Evolutionary conservation across 2,329 filamentous ascomycete species (phyloP), one percentile per base, ranked within the genome.

Genomic region (Mycosphaerella arachidis): DNA sequence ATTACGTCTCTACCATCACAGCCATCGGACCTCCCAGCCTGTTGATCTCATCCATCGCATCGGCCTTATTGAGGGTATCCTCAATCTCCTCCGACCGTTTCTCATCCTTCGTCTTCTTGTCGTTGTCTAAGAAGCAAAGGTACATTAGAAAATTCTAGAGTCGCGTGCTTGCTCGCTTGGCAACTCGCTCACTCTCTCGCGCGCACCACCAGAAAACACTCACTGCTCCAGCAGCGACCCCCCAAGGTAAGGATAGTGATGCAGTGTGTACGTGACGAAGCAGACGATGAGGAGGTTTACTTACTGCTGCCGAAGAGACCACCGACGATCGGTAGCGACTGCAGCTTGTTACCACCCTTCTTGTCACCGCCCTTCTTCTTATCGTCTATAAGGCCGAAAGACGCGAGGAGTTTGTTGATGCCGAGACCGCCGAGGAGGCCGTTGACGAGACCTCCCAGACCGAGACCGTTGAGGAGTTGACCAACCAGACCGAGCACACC

Each of bases 401-500:
- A 83, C 7, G 86, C 85, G 16, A 95, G 82, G 20, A 94, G 78
- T 72, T 89, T 90, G 75, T 87, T 86, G 60, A 95, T 81, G 13
- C 90, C 90, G 20, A 94, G 77, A 1, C 88, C 88, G 58, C 90
- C 89, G 1, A 96, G 82, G 3, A 96, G 79, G 53, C 87, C 86
- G 64, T 93, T 90, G 67, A 96, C 84, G 0, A 96, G 75, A 16
- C 89, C 88, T 61, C 92, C 92, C 1, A 96, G 84, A 59, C 92
- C 92, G 30, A 96, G 84, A 5, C 89, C 90, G 68, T 88, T 87
- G 60, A 94, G 82, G 70, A 96, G 78, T 71, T 86, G 87, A 58
- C 91, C 92, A 20, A 96, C 91, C 1, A 97, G 82, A 48, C 89
- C 89, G 6, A 97, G 81, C 0, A 97, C 92, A 74, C 92, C 92